phyloP scores from a whole-genome alignment of 1,284 basidiomycete species.

The Moesziomyces sp. region DNA sequence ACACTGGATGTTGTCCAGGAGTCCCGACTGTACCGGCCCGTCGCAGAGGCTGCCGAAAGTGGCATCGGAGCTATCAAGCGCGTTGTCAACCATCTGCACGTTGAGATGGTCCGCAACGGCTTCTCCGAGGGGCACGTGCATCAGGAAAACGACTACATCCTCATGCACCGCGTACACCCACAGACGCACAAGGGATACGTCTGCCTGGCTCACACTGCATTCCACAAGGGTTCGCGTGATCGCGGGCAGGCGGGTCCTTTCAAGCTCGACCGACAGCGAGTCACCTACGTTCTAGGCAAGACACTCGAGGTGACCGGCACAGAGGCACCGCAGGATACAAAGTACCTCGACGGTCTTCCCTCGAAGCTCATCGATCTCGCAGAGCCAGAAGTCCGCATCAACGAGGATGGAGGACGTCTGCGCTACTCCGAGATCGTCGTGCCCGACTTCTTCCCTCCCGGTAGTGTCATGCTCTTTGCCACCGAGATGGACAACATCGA shows the following conservation, averaged over 20 bases:
- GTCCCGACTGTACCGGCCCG: conserved; percentile 50
- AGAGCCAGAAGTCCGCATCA: conserved; percentile 40
- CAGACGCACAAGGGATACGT: conserved; percentile 61
- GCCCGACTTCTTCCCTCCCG: conserved; percentile 61
- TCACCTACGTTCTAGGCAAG: conserved; percentile 56
- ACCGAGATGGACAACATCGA: conserved; percentile 56
- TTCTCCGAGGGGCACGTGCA: conserved; percentile 61
- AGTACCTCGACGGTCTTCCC: conserved; percentile 48
- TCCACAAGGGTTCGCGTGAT: conserved; percentile 49
- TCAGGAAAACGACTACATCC: conserved; percentile 59
- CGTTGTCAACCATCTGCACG: conserved; percentile 60
- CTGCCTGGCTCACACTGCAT: conserved; percentile 59
- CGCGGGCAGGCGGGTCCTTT: conserved; percentile 55
- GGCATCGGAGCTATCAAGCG: conserved; percentile 57
- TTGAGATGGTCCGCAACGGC: conserved; percentile 60
- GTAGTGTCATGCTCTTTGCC: conserved; percentile 61
- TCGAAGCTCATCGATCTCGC: conserved; percentile 56
- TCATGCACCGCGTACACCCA: conserved; percentile 62
- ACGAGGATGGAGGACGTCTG: conserved; percentile 31
- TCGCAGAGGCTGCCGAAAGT: conserved; percentile 39
- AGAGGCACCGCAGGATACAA: conserved; percentile 25
- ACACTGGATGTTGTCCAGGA: conserved; percentile 59
- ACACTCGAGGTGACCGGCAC: conserved; percentile 49
- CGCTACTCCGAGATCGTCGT: conserved; percentile 55
- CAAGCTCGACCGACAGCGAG: conserved; percentile 53